Conservation (phyloP, 805 yeast species). For the Brettanomyces nanus region DNA sequence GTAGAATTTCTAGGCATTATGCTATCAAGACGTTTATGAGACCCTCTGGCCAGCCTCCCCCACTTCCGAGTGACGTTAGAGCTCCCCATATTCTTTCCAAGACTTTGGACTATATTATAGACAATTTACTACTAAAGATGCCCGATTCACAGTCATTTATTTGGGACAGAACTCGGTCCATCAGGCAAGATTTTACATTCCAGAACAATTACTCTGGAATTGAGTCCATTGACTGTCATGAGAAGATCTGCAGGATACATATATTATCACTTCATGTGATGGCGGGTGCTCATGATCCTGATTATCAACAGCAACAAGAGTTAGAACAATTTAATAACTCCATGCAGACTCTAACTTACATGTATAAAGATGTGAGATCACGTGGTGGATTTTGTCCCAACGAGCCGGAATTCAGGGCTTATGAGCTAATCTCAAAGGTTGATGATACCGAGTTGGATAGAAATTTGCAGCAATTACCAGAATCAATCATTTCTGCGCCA, state of each 20-base stretch:
- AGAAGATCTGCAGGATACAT: conserved; percentile 84
- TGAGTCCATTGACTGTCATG: conserved; percentile 90
- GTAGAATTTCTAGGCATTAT: conserved; percentile 44
- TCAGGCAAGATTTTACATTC: conserved; percentile 93
- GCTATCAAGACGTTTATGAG: conserved; percentile 92
- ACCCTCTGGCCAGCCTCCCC: conserved; percentile 98
- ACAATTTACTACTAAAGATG: conserved; percentile 50
- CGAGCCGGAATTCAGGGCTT: conserved; percentile 91
- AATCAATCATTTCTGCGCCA: conserved; percentile 40
- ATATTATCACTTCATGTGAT: conserved; percentile 73
- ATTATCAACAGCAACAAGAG: conserved; percentile 91
- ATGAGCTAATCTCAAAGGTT: conserved; percentile 68
- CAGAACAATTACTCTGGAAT: conserved; percentile 92
- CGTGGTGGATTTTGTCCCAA: conserved; percentile 64
- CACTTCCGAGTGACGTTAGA: conserved; percentile 93
- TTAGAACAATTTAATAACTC: conserved; percentile 90
- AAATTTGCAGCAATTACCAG: conserved; percentile 62
- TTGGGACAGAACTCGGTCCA: conserved; percentile 97
- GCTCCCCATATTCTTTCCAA: conserved; percentile 70
- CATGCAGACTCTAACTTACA: conserved; percentile 77
- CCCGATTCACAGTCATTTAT: conserved; percentile 86
- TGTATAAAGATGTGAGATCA: conserved; percentile 71
- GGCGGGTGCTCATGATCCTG: conserved; percentile 59
- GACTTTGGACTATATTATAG: conserved; percentile 67
- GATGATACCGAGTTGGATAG: conserved; percentile 82